phyloP scores from a whole-genome alignment of 768 basidiomycete species.

The Macrolepiota fuliginosa region DNA sequence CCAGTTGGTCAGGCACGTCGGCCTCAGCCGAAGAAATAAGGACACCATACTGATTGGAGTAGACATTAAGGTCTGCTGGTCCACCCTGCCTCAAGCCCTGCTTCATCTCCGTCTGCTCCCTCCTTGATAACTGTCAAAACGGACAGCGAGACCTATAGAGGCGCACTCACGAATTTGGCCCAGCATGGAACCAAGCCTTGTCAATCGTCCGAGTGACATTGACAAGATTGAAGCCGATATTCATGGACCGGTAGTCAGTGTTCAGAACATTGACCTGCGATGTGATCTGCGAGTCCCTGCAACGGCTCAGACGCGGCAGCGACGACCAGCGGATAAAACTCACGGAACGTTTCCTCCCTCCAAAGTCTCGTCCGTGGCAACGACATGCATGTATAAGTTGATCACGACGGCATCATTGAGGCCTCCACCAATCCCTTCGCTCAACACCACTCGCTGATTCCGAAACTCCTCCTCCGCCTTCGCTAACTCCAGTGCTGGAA shows the following conservation, averaged over 20 bases:
- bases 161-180: constrained; percentile 28
- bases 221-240: constrained; percentile 30
- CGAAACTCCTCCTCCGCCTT: too few species aligned
- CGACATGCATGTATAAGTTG: constrained; percentile 9
- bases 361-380: constrained; percentile 12
- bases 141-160: too few species aligned
- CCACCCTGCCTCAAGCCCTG: constrained; percentile 32
- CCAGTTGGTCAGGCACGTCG: neutral
- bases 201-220: constrained; percentile 32
- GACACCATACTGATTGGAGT: constrained; percentile 34
- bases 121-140: too few species aligned
- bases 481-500: too few species aligned
- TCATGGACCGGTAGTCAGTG: constrained; percentile 24
- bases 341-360: constrained; percentile 15
- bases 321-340: neutral
- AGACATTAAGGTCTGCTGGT: constrained; percentile 36
- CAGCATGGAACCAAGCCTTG: constrained; percentile 37
- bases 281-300: constrained; percentile 27
- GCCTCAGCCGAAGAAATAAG: constrained; percentile 24
- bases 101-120: constrained; percentile 36
- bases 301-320: neutral
- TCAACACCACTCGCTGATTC: neutral
- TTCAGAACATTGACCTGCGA: constrained; percentile 40
- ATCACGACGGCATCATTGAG: too few species aligned
- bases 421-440: too few species aligned